Evolutionary conservation across 2,329 filamentous ascomycete genomes (phyloP).

Genomic region (Reticulascus tulasneorum): DNA sequence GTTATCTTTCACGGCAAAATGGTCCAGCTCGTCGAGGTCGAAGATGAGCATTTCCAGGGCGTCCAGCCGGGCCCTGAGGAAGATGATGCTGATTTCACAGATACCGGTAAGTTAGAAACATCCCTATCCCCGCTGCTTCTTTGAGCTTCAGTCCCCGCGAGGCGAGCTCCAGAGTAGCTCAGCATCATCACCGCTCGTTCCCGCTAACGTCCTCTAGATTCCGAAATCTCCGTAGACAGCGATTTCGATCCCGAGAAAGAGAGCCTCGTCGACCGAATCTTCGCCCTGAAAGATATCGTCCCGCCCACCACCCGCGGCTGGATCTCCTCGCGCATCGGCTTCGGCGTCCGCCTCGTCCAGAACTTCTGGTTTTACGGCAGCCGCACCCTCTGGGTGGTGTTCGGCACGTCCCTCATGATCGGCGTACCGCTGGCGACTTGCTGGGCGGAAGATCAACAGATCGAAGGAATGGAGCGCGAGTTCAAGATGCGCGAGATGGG

Average conservation of each 20-base stretch:
- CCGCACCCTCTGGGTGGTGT: constrained; percentile 86
- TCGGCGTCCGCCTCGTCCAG: constrained; percentile 50
- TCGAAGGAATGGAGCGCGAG: constrained; percentile 96
- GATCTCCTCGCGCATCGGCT: constrained; percentile 57
- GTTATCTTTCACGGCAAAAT: constrained; percentile 48
- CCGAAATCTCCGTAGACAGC: constrained; percentile 78
- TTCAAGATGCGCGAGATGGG: constrained; percentile 93
- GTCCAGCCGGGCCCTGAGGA: constrained; percentile 67
- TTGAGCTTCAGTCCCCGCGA: too few relatives aligned
- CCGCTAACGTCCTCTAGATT: constrained; percentile 50
- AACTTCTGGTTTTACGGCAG: constrained; percentile 60
- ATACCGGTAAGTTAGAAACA: constrained; percentile 65
- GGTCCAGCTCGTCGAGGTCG: constrained; percentile 96
- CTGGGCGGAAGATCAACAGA: constrained; percentile 92
- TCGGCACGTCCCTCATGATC: constrained; percentile 82
- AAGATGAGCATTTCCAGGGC: constrained; percentile 89
- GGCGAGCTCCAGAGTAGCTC: too few relatives aligned
- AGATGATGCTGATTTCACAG: constrained; percentile 88
- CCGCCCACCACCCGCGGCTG: constrained; percentile 67
- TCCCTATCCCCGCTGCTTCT: too few relatives aligned
- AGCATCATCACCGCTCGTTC: constrained; percentile 4
- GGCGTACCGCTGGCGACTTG: constrained; percentile 92
- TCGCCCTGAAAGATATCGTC: constrained; percentile 71
- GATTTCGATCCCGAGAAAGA: constrained; percentile 60
- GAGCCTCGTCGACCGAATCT: constrained; percentile 63